Evolutionary conservation across 148 eudicot genomes (phyloP), one percentile per base, ranked within the genome.

Genomic region (Diospyros kaki): DNA sequence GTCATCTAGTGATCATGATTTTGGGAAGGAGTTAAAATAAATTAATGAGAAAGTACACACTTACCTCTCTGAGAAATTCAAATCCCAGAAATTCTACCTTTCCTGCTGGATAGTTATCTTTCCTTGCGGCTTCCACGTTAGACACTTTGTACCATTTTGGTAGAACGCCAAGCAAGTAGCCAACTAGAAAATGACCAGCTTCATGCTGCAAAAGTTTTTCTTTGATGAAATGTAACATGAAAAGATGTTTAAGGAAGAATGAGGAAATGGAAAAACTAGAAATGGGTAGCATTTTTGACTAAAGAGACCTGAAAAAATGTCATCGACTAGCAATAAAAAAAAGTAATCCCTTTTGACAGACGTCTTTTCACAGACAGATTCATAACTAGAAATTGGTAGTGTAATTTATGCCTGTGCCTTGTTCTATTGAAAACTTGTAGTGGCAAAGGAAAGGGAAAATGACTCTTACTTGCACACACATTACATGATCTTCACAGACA

Each of bases 181-280:
- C 86, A 69, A 83, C 82, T 9, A 85, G 76, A 80, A 85, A 85
- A 70, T 85, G 88, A 72, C 88, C 88, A 41, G 86, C 86, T 78
- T 85, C 88, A 75, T 85, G 88, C 88, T 82, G 87, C 82, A 79
- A n/a, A 68, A 74, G 58, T 15, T 44, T 78, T 28, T 53, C 11
- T 42, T 64, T 64, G 48, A 3, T 64, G 68, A 41, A 42, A 48
- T 10, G 12, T 64, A 40, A 9, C 68, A 64, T 41, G 68, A 42
- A 5, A 40, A 63, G 65, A 61, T 41, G 4, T 42, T 64, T 64
- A 46, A 42, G 2, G 3, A 64, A 42, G 15, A 64, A 64, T 1
- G 15, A 9, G 41, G 46, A 64, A 61, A 9, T 64, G 46, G 43
- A 64, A n/a, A 42, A 14, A 15, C 9, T 1, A 6, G 39, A 12